A percentile compares a stretch with the other conserved stretches of the same genome.
phyloP scores from a whole-genome alignment of 176 grass and related monocot species.

The Carex littledalei region DNA sequence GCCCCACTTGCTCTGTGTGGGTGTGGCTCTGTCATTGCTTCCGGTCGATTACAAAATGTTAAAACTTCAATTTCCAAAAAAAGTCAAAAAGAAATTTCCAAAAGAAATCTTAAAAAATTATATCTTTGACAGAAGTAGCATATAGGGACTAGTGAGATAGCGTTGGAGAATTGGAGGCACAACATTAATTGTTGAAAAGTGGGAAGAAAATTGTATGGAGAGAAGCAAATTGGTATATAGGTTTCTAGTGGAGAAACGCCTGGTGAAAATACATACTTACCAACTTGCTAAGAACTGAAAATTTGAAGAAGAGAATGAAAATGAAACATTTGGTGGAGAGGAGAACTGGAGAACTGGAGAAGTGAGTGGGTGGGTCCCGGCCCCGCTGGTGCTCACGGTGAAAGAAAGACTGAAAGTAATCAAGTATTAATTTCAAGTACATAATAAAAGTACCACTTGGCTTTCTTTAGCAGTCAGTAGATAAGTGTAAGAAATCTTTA shows the following conservation, averaged over 20 bases:
- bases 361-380: background rate
- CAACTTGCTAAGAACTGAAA: background rate
- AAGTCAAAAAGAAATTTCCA: background rate
- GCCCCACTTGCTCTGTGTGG: too few relatives aligned
- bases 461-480: background rate
- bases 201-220: background rate
- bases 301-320: background rate
- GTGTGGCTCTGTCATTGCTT: too few relatives aligned
- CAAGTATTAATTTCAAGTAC: background rate
- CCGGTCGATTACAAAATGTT: too few relatives aligned
- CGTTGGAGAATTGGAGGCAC: too few relatives aligned
- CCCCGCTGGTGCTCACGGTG: background rate
- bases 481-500: too few relatives aligned
- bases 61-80: background rate
- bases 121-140: too few relatives aligned
- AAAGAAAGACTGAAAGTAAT: background rate
- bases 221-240: background rate
- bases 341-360: background rate
- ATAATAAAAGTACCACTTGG: background rate
- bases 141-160: too few relatives aligned
- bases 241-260: background rate
- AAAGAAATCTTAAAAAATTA: background rate
- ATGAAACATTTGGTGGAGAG: background rate
- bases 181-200: background rate
- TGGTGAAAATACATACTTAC: background rate